Base-by-base conservation (phyloP, 805 yeast genomes). In the Nakazawaea ernobii region DNA sequence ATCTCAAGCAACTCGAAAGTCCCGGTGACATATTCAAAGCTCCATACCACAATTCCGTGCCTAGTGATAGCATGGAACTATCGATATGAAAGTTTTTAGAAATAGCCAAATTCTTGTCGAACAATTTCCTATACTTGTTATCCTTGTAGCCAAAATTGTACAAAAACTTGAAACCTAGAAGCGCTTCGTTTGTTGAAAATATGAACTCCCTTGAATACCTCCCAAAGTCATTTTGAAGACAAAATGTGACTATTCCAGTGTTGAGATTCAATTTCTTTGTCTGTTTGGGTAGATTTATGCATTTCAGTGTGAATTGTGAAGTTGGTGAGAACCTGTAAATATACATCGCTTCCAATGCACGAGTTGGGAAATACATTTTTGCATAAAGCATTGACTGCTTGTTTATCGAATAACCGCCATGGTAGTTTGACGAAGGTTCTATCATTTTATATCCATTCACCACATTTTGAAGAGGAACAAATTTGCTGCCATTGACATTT, bases 11-110 rank as follows among this genome's bases (percentile, higher is more conserved):
- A 1, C 95, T 79, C 0, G 96, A 87, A 15, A 91, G 61, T 0
- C 97, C 98, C 0, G 97, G 97, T 50, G 92, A 83, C 75, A 88
- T 84, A 40, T 86, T 84, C 39, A 75, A 63, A 0, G 89, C 79
- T 1, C 96, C 96, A 55, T 85, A 86, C 92, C 96, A 94, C 4
- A 89, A 53, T 65, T 94, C 99, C 8, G 85, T 78, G 0, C 99
- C 99, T 0, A 87, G 55, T 0, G 90, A 80, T 1, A 81, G 74
- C 39, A 80, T 80, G 11, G 94, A 82, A 49, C 79, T 79, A 17
- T 49, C 40, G n/a, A 43, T 35, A 24, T 43, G 48, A 5, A 35
- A 32, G 38, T 39, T 49, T n/a, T 28, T 36, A n/a, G 6, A 27
- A 26, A 42, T 27, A 10, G 48, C 39, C 45, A 35, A 10, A 30